Conservation (phyloP, 1,284 basidiomycete genomes). For the Cryptococcus amylolentus region DNA sequence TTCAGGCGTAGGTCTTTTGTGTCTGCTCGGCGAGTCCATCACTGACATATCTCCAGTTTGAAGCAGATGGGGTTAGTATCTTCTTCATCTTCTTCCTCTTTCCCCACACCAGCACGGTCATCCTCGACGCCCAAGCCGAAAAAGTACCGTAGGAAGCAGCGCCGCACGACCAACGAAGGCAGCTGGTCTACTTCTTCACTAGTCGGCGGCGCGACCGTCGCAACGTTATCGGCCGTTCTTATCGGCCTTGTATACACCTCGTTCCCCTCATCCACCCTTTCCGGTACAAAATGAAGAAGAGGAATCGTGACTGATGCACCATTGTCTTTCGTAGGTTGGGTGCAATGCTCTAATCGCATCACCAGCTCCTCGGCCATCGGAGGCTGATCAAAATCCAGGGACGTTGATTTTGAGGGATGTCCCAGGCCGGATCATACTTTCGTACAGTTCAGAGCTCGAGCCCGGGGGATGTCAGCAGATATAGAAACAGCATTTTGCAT, state of each 20-base stretch:
- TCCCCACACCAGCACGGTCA: slow-evolving; percentile 7
- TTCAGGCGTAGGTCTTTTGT: slow-evolving; percentile 43
- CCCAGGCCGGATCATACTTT: too few relatives aligned
- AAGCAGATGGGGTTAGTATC: slow-evolving; percentile 51
- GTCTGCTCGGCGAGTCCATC: background rate
- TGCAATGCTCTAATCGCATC: slow-evolving; percentile 26
- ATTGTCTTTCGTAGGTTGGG: slow-evolving; percentile 29
- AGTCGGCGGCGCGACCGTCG: slow-evolving; percentile 31
- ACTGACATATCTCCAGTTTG: slow-evolving; percentile 22
- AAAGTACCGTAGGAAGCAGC: slow-evolving; percentile 5
- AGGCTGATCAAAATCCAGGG: too few relatives aligned
- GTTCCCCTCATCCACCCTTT: slow-evolving; percentile 15
- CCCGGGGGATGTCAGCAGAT: too few relatives aligned
- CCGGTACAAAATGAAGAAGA: background rate
- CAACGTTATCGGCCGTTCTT: slow-evolving; percentile 43
- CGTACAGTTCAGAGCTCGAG: too few relatives aligned
- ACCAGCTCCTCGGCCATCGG: background rate
- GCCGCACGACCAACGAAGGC: background rate
- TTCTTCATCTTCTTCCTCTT: slow-evolving; percentile 33
- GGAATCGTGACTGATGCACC: slow-evolving; percentile 30
- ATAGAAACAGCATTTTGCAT: too few relatives aligned
- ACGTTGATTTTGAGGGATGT: too few relatives aligned
- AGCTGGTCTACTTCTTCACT: slow-evolving; percentile 19
- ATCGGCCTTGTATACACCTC: slow-evolving; percentile 44
- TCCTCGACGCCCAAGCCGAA: slow-evolving; percentile 2